phyloP scores from a whole-genome alignment of 108 stramenopile species.

The Schizochytrium sp. region DNA sequence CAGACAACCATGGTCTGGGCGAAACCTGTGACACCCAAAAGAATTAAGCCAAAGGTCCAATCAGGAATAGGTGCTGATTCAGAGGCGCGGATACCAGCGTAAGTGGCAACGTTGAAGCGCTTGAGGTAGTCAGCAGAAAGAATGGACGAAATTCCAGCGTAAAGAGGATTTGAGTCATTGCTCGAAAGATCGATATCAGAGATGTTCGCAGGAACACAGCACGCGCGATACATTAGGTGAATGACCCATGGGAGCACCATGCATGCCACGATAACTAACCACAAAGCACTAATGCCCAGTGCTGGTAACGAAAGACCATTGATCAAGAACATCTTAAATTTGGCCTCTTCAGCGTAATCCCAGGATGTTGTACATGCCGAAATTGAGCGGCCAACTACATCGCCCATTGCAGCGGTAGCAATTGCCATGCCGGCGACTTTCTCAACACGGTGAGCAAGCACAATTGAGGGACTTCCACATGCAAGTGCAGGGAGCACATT shows the following conservation, averaged over 20 bases:
- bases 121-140: constrained; percentile 7
- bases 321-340: not conserved
- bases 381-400: not conserved
- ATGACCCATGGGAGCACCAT: constrained; percentile 5
- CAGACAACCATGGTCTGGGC: not conserved
- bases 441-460: constrained; percentile 20
- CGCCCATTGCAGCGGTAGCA: not conserved
- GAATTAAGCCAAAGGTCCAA: constrained; percentile 7
- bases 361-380: constrained; percentile 5
- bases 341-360: not conserved
- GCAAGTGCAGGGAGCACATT: constrained; percentile 51
- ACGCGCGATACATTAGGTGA: not conserved
- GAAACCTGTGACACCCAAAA: not conserved
- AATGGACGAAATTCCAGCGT: constrained; percentile 6
- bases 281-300: not conserved
- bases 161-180: not conserved
- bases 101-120: not conserved
- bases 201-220: not conserved
- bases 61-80: not conserved
- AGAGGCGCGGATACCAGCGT: not conserved
- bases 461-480: constrained; percentile 3
- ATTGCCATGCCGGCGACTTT: not conserved
- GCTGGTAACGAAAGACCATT: constrained; percentile 17
- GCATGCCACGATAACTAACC: not conserved
- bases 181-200: not conserved